These are phyloP conservation scores for Senna siamea DNA, from an alignment of 306 rosid species.

Conservation along the genomic window DNA sequence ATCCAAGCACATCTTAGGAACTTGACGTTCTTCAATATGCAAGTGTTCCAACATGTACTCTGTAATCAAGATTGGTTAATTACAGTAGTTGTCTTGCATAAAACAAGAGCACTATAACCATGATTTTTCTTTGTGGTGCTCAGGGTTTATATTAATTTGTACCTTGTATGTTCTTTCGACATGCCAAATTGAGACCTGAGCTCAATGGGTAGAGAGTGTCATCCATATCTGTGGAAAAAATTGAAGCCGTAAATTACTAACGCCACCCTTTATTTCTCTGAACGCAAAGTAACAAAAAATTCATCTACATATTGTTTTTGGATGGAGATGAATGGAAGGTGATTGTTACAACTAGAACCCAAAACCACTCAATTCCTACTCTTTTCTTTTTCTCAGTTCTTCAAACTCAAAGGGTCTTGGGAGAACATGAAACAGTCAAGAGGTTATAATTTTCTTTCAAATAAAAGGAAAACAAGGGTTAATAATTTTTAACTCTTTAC, in stretches of 20 bases:
- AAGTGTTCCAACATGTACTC: slow-evolving; percentile 71
- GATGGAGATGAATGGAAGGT: not conserved
- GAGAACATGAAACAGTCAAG: too few species aligned
- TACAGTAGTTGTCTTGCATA: slow-evolving; percentile 16
- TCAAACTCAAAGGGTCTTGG: too few species aligned
- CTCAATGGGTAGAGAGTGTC: slow-evolving; percentile 89
- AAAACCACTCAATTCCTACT: too few species aligned
- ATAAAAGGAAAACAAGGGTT: too few species aligned
- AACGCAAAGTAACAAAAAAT: not conserved
- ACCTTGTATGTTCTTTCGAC: slow-evolving; percentile 84
- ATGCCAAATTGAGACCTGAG: slow-evolving; percentile 70
- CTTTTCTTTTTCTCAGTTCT: too few species aligned
- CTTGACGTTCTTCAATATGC: slow-evolving; percentile 71
- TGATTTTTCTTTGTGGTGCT: not conserved
- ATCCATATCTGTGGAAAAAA: slow-evolving; percentile 70
- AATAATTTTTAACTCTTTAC: too few species aligned
- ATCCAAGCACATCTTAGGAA: slow-evolving; percentile 75
- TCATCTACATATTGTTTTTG: not conserved
- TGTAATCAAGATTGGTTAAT: slow-evolving; percentile 38
- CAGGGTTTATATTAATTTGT: not conserved
- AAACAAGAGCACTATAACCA: slow-evolving; percentile 8
- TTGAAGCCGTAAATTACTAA: slow-evolving; percentile 26
- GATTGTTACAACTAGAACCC: not conserved
- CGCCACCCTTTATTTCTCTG: not conserved
- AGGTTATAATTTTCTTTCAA: too few species aligned